These are phyloP conservation scores for Saussurea involucrata DNA, from an alignment of 129 eudicot genomes.

Conservation along the genomic window DNA sequence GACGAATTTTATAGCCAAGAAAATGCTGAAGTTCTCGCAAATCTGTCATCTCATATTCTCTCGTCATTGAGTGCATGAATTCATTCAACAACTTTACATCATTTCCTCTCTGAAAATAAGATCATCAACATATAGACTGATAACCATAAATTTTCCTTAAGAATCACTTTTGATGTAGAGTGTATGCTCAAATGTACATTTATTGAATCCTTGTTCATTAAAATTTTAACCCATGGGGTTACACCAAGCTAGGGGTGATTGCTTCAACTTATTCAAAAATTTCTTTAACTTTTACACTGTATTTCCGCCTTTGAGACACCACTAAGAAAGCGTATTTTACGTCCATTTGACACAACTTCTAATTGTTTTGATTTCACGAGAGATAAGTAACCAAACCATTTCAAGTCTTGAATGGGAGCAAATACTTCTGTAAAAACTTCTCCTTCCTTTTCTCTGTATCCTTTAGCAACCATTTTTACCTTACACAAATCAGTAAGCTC, in stretches of 20 bases:
- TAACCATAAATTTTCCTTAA: neutral
- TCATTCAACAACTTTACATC: too few species aligned
- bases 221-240: neutral
- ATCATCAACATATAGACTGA: neutral
- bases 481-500: neutral
- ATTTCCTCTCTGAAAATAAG: neutral
- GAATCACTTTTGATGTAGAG: neutral
- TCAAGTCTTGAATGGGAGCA: neutral
- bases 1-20: neutral
- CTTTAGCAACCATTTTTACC: neutral
- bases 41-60: too few species aligned
- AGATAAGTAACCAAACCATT: neutral
- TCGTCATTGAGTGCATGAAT: neutral
- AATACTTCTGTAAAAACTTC: too few species aligned
- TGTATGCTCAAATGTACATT: neutral
- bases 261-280: neutral
- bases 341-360: neutral
- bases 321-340: neutral
- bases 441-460: neutral
- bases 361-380: neutral
- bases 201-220: neutral
- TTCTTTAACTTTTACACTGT: neutral
- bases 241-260: neutral
- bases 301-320: neutral
- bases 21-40: neutral